Conservation (phyloP, 192 early-diverging fungal species). For the Entophlyctis helioformis region DNA sequence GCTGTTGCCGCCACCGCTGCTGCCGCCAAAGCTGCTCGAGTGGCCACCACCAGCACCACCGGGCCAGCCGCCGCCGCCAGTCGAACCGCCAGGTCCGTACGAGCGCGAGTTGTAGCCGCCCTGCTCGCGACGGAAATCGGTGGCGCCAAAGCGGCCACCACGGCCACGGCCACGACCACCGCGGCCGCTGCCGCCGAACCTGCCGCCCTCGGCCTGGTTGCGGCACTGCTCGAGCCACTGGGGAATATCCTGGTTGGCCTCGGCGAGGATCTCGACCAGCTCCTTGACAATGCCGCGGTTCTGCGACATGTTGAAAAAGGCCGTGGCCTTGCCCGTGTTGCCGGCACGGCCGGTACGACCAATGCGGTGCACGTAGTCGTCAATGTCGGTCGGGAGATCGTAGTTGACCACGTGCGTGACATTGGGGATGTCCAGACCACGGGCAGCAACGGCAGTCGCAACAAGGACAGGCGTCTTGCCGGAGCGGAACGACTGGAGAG, state of each 20-base stretch:
- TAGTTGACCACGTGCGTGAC: slow-evolving; percentile 91
- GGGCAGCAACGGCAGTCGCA: slow-evolving; percentile 93
- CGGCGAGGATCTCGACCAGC: slow-evolving; percentile 75
- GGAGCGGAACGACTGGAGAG: slow-evolving; percentile 75
- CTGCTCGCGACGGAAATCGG: slow-evolving; percentile 15
- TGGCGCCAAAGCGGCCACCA: slow-evolving; percentile 10
- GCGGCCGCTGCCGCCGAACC: slow-evolving; percentile 25
- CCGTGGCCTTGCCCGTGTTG: slow-evolving; percentile 92
- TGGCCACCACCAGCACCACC: slow-evolving; percentile 14
- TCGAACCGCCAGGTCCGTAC: slow-evolving; percentile 4
- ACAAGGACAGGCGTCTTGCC: slow-evolving; percentile 73
- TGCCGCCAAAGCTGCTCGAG: slow-evolving; percentile 1
- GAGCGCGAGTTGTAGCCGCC: slow-evolving; percentile 1
- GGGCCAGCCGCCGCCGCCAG: slow-evolving; percentile 10
- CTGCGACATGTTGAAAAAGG: slow-evolving; percentile 91
- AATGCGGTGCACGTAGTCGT: slow-evolving; percentile 97
- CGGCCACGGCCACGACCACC: slow-evolving; percentile 27
- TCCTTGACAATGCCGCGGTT: slow-evolving; percentile 72
- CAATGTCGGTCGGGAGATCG: slow-evolving; percentile 95
- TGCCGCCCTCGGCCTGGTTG: slow-evolving; percentile 34
- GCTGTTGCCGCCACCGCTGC: slow-evolving; percentile 11
- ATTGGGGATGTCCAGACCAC: slow-evolving; percentile 90
- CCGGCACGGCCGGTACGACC: slow-evolving; percentile 97
- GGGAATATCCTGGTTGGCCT: slow-evolving; percentile 92
- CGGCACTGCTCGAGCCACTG: slow-evolving; percentile 51